Base-by-base conservation (phyloP, 306 rosid species). In the Adenanthera pavonina region DNA sequence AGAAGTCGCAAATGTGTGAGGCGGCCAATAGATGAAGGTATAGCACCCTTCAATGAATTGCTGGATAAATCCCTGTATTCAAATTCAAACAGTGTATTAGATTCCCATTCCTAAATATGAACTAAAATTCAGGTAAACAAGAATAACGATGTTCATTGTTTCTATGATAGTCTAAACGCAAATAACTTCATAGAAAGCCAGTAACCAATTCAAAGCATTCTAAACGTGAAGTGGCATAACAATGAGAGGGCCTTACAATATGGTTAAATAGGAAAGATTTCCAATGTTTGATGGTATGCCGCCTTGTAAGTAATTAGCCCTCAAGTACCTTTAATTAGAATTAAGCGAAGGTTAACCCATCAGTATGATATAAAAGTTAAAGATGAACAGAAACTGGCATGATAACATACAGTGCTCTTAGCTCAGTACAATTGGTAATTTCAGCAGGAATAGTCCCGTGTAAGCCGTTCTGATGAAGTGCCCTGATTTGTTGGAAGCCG, bases 301-400 rank as follows among this genome's bases (percentile, higher is more conserved):
- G 41, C 98, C 98, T 88, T 94, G 92, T 36, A 96, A 90, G 89
- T 89, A 94, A 80, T 96, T 96, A 79, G 89, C 98, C 84, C 99
- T 89, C 92, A 96, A 79, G 86, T 96, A 96, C 89, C 99, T 96
- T 86, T 57, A 64, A 80, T 81, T 11, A 77, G 34, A 75, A 44
- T 40, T 69, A 86, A 14, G 67, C 16, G 25, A 80, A 74, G 2
- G 2, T 64, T 43, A 76, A 57, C 43, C 61, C 43, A 67, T 40
- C 49, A 56, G 38, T 52, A 74, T 14, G 33, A 36, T 69, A 49
- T 16, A 47, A 43, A 74, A 53, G 52, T 7, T 25, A 30, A 15
- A 3, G 17, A 38, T 41, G 44, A 33, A 85, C 13, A 35, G 3
- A 65, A 19, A 72, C 53, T 8, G 64, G 40, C 2, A 16, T 30